Evolutionary conservation across 2,329 filamentous ascomycete genomes (phyloP).

Genomic region (Epichloe scottii): DNA sequence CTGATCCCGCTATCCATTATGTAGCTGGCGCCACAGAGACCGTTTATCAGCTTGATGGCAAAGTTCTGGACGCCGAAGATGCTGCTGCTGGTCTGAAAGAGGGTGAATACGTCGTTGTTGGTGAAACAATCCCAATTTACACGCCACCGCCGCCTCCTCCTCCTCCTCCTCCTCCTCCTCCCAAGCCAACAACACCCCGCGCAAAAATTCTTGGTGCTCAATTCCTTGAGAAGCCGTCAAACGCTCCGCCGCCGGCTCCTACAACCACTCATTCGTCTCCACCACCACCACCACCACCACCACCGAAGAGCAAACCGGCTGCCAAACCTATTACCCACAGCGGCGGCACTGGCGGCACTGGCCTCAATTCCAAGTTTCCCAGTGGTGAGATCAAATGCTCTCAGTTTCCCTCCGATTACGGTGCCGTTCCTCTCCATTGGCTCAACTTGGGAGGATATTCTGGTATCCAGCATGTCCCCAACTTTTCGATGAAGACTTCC

Average conservation of each 20-base stretch:
- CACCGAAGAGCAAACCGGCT: constrained; percentile 8
- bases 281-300: constrained; percentile 7
- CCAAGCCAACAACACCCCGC: constrained; percentile 12
- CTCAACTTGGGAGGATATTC: constrained; percentile 63
- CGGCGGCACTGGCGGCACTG: constrained; percentile 24
- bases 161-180: constrained; percentile 22
- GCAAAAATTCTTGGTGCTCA: constrained; percentile 1
- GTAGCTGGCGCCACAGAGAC: constrained; percentile 51
- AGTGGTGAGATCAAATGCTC: constrained; percentile 60
- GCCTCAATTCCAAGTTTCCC: constrained; percentile 59
- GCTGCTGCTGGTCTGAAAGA: constrained; percentile 60
- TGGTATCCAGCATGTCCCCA: constrained; percentile 57
- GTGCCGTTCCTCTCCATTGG: constrained; percentile 59
- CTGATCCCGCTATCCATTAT: constrained; percentile 35
- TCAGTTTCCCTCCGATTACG: constrained; percentile 68
- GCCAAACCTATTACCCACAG: constrained; percentile 10
- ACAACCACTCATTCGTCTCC: not conserved
- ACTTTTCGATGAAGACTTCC: constrained; percentile 31
- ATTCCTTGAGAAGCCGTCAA: constrained; percentile 5
- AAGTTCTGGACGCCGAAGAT: constrained; percentile 46
- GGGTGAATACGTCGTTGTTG: constrained; percentile 56
- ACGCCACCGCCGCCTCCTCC: constrained; percentile 27
- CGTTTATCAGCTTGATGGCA: constrained; percentile 59
- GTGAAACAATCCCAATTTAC: constrained; percentile 43
- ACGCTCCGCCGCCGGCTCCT: constrained; percentile 4